Base-by-base conservation (phyloP, 176 grass and related monocot species). In the Puya raimondii region DNA sequence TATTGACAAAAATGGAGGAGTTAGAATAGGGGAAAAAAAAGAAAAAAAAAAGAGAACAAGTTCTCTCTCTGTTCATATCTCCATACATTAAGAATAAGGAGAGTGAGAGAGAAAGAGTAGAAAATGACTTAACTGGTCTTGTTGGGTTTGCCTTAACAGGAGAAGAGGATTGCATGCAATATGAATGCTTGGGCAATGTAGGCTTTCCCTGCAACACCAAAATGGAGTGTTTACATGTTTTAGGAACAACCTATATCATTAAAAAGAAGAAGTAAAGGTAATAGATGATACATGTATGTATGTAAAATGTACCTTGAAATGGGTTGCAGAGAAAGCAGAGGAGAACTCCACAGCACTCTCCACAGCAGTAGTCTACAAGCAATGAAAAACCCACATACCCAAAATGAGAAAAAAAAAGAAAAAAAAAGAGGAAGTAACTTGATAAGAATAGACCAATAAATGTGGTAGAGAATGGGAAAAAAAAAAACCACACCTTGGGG, bases 71-170 rank as follows among this genome's bases (percentile, higher is more conserved):
- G 8, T 14, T 11, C 23, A 20, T 27, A 26, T 18, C 23, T 25
- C 25, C 15, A 47, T 4, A 20, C 25, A 12, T 66, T 65, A 52
- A 53, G 23, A 67, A 53, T 42, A 13, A 61, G 16, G 16, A 22
- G 4, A 47, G 11, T 49, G 1, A 14, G 57, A 56, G 11, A 52
- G 23, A 53, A 3, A 52, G 74, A 17, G 53, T 33, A 64, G 50
- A 48, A 13, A 76, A 76, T 42, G 53, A 75, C 80, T 86, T 52
- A 61, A 99, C 94, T 22, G 86, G 85, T 82, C 87, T 72, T 51
- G 80, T 59, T 64, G 78, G 57, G 29, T 70, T 84, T 78, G 80
- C 70, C 2, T 88, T 84, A 53, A 64, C 78, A 63, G 79, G 11
- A 7, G 82, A 54, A 80, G 84, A 16, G 50, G 94, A 74, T 74